A percentile compares a stretch with the other conserved stretches of the same genome.
These are phyloP conservation scores for Didymella lethalis DNA, from an alignment of 2,329 filamentous ascomycete species.

Conservation along the genomic window DNA sequence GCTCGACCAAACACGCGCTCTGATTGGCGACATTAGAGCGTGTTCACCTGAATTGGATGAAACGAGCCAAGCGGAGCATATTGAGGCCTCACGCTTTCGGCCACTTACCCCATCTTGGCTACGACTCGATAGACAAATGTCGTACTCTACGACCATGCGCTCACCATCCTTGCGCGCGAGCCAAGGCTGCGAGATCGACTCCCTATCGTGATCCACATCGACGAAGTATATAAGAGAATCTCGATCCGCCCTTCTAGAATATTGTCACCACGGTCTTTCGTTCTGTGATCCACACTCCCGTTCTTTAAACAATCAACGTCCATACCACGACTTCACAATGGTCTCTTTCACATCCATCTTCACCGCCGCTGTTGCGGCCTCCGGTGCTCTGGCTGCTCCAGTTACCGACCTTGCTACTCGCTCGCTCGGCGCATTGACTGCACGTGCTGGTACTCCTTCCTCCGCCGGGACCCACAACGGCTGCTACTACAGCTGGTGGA, in stretches of 20 bases:
- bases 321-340: conserved; percentile 29
- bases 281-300: conserved; percentile 20
- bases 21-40: conserved; percentile 11
- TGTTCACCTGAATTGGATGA: conserved; percentile 5
- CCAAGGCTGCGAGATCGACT: conserved; percentile 13
- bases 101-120: conserved; percentile 29
- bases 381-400: conserved; percentile 38
- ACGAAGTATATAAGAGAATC: conserved; percentile 30
- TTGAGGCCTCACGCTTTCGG: conserved; percentile 25
- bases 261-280: conserved; percentile 25
- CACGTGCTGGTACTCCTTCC: conserved; percentile 54
- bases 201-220: conserved; percentile 14
- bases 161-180: conserved; percentile 22
- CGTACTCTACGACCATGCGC: conserved; percentile 23
- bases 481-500: conserved; percentile 69
- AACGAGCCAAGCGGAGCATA: conserved; percentile 30
- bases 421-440: conserved; percentile 37
- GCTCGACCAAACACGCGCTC: neutral
- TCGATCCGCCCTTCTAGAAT: conserved; percentile 21
- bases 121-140: conserved; percentile 25
- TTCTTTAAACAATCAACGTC: conserved; percentile 15
- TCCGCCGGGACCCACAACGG: conserved; percentile 63
- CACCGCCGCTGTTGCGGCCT: conserved; percentile 36
- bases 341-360: conserved; percentile 42
- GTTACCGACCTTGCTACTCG: conserved; percentile 50